phyloP scores from a whole-genome alignment of 495 filamentous ascomycete genomes.

The Clohesyomyces aquaticus region DNA sequence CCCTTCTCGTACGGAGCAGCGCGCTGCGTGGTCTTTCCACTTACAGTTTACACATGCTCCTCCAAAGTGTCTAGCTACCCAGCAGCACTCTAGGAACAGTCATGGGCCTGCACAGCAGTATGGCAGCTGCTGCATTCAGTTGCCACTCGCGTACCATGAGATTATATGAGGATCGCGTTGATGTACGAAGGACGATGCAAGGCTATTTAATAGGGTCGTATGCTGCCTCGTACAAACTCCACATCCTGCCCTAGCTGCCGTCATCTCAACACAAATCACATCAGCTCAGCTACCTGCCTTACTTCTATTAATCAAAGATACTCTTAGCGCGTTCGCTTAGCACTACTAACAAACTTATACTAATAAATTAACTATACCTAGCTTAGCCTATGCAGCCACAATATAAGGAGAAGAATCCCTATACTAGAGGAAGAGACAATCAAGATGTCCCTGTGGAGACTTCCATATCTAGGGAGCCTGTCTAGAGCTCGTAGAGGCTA shows the following conservation, averaged over 20 bases:
- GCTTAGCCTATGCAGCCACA: too few species aligned
- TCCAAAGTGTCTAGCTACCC: not conserved
- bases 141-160: not conserved
- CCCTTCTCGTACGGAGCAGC: not conserved
- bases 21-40: not conserved
- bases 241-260: not conserved
- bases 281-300: too few species aligned
- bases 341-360: too few species aligned
- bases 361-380: too few species aligned
- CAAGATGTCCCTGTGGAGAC: too few species aligned
- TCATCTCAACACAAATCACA: too few species aligned
- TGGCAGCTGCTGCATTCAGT: not conserved
- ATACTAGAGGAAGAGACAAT: too few species aligned
- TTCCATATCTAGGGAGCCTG: too few species aligned
- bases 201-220: not conserved
- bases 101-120: not conserved
- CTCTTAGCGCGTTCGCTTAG: too few species aligned
- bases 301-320: too few species aligned
- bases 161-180: not conserved
- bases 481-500: too few species aligned
- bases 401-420: too few species aligned
- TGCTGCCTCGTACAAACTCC: not conserved
- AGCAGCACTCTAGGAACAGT: slow-evolving; percentile 1
- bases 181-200: not conserved
- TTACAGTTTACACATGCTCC: not conserved